phyloP scores from a whole-genome alignment of 1,139 yeast species.

The Geotrichum carabidarum region DNA sequence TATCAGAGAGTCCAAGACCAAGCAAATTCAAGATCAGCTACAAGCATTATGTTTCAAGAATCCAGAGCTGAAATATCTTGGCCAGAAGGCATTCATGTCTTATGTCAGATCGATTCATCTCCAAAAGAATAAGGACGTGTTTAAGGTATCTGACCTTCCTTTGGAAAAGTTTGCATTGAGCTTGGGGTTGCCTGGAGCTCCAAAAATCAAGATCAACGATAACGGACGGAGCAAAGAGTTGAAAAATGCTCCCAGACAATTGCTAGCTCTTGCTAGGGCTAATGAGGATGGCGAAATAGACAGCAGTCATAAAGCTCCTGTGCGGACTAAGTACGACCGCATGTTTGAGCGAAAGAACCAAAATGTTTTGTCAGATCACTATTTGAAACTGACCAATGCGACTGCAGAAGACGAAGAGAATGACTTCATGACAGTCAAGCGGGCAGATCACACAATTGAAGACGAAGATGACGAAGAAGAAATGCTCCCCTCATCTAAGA shows the following conservation, averaged over 20 bases:
- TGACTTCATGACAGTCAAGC: conserved; percentile 72
- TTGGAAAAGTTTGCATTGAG: conserved; percentile 81
- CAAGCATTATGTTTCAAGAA: conserved; percentile 89
- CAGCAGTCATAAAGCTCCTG: conserved; percentile 42
- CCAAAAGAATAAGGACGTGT: conserved; percentile 83
- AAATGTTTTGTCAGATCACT: conserved; percentile 84
- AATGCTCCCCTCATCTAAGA: conserved; percentile 61
- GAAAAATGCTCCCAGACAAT: conserved; percentile 75
- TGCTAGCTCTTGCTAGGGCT: conserved; percentile 53
- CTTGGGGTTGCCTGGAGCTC: conserved; percentile 93
- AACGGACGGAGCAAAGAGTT: conserved; percentile 54
- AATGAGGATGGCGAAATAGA: conserved; percentile 50
- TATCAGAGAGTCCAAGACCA: conserved; percentile 71
- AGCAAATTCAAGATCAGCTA: conserved; percentile 73
- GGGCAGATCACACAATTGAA: conserved; percentile 69
- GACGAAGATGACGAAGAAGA: conserved; percentile 67
- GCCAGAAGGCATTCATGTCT: conserved; percentile 92
- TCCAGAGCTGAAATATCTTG: conserved; percentile 85
- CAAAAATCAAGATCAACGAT: conserved; percentile 72
- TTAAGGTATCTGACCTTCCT: conserved; percentile 65
- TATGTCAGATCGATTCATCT: conserved; percentile 78
- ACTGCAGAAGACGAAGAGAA: conserved; percentile 35
- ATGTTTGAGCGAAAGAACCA: conserved; percentile 96
- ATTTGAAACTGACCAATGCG: conserved; percentile 51
- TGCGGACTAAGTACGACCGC: conserved; percentile 84